Evolutionary conservation across 768 basidiomycete genomes (phyloP).

Genomic region (Cystobasidium tubakii): DNA sequence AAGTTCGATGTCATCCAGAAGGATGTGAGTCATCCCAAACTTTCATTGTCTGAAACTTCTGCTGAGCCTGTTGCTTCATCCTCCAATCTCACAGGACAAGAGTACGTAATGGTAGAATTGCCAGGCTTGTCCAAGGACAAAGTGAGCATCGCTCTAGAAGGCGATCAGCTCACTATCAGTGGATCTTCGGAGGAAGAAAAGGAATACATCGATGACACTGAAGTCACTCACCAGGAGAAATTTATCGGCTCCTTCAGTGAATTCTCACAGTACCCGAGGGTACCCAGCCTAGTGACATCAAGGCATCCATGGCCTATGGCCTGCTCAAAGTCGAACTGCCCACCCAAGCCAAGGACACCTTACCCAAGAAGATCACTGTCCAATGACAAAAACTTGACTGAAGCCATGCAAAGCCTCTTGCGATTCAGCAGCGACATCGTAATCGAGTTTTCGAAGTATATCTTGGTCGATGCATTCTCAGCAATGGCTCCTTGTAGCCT

Average conservation of each 20-base stretch:
- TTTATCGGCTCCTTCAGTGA: background rate
- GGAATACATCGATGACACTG: background rate
- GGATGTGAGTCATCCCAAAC: slow-evolving; percentile 12
- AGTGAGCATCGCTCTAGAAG: slow-evolving; percentile 10
- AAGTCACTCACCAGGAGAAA: background rate
- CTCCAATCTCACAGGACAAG: background rate
- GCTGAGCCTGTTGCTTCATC: background rate
- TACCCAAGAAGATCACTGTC: background rate
- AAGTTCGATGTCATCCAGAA: slow-evolving; percentile 23
- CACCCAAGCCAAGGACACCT: background rate
- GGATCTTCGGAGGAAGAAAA: slow-evolving; percentile 1
- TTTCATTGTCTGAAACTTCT: background rate
- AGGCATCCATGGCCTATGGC: slow-evolving; percentile 8
- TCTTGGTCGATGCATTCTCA: too few species aligned
- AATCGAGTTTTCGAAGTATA: too few species aligned
- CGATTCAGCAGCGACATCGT: too few species aligned
- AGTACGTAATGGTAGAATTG: slow-evolving; percentile 5
- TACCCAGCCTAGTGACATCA: background rate
- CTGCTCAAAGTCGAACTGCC: slow-evolving; percentile 16
- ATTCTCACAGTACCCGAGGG: slow-evolving; percentile 8
- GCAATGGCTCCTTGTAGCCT: too few species aligned
- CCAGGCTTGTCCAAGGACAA: slow-evolving; percentile 15
- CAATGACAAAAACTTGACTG: background rate
- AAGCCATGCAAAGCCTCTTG: too few species aligned
- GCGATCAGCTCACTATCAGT: slow-evolving; percentile 8